Evolutionary conservation across 495 filamentous ascomycete genomes (phyloP).

Genomic region (Hyaloscypha hepaticicola): DNA sequence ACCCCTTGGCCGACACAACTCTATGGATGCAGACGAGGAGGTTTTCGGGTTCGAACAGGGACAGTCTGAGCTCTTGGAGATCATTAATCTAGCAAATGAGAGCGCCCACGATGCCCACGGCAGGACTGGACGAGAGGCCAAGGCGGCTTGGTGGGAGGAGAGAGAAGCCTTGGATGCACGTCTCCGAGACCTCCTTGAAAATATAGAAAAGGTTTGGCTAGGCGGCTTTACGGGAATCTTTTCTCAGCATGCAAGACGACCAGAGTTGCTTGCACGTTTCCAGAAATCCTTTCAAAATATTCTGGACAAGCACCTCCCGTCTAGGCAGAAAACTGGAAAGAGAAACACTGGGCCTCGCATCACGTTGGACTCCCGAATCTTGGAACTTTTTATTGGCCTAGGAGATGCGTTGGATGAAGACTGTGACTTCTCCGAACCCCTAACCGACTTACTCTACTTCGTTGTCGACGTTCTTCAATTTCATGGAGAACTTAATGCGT

Average conservation of each 20-base stretch:
- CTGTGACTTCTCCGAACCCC: constrained; percentile 73
- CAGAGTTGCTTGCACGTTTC: constrained; percentile 67
- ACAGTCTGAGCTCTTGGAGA: constrained; percentile 72
- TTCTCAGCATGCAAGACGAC: constrained; percentile 61
- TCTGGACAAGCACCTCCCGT: constrained; percentile 85
- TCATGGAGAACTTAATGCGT: constrained; percentile 92
- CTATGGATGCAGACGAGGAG: constrained; percentile 76
- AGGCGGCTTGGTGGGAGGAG: constrained; percentile 84
- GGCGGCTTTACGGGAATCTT: constrained; percentile 93
- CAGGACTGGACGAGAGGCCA: constrained; percentile 58
- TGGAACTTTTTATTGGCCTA: constrained; percentile 86
- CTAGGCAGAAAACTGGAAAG: constrained; percentile 64
- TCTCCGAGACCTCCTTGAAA: constrained; percentile 73
- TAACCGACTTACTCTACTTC: constrained; percentile 91
- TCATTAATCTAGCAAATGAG: constrained; percentile 74
- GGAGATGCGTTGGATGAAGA: constrained; percentile 66
- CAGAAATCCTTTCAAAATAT: constrained; percentile 73
- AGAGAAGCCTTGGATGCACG: constrained; percentile 76
- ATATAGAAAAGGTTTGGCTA: constrained; percentile 90
- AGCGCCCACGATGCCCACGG: constrained; percentile 73
- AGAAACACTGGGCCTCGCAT: constrained; percentile 46
- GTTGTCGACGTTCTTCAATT: constrained; percentile 96
- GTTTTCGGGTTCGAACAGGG: constrained; percentile 81
- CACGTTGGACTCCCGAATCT: constrained; percentile 69
- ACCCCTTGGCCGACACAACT: constrained; percentile 76